Percentiles rank a stretch among this genome's conserved stretches.
Conservation (phyloP, 1,284 basidiomycete species). For the Boletus holoroseus region DNA sequence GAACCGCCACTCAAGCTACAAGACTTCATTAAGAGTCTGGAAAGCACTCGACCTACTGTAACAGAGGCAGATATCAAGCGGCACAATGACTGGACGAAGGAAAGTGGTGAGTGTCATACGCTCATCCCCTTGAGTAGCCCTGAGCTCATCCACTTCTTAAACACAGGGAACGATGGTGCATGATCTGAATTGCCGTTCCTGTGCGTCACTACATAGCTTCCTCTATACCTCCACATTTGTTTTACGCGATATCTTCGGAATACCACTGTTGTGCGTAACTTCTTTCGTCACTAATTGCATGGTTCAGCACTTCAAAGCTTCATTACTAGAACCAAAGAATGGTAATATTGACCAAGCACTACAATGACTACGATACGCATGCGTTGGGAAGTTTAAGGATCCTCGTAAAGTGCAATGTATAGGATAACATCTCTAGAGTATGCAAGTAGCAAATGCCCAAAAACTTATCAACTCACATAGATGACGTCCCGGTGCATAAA, state of each 20-base stretch:
- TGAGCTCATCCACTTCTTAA: neutral
- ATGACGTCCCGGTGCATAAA: neutral
- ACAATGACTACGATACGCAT: slow-evolving; percentile 19
- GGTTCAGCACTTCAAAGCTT: slow-evolving; percentile 1
- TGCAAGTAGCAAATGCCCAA: slow-evolving; percentile 1
- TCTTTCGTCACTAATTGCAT: neutral
- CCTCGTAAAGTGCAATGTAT: slow-evolving; percentile 5
- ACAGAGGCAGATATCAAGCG: slow-evolving; percentile 83
- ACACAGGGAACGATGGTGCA: slow-evolving; percentile 41
- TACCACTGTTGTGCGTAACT: slow-evolving; percentile 5
- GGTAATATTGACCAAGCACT: slow-evolving; percentile 18
- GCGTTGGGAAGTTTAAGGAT: slow-evolving; percentile 5
- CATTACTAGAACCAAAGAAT: slow-evolving; percentile 5
- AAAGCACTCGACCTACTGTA: slow-evolving; percentile 84
- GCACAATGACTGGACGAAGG: slow-evolving; percentile 91
- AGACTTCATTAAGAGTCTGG: slow-evolving; percentile 86
- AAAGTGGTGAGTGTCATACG: slow-evolving; percentile 53
- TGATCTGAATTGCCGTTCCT: slow-evolving; percentile 17
- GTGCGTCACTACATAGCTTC: neutral
- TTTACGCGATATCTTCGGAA: slow-evolving; percentile 13
- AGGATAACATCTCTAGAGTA: slow-evolving; percentile 20
- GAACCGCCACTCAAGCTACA: slow-evolving; percentile 76
- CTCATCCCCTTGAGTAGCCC: neutral
- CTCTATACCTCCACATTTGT: slow-evolving; percentile 18
- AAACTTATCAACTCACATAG: neutral